These are phyloP conservation scores for Thelephora aurantiotincta DNA, from an alignment of 768 basidiomycete species.

Conservation along the genomic window DNA sequence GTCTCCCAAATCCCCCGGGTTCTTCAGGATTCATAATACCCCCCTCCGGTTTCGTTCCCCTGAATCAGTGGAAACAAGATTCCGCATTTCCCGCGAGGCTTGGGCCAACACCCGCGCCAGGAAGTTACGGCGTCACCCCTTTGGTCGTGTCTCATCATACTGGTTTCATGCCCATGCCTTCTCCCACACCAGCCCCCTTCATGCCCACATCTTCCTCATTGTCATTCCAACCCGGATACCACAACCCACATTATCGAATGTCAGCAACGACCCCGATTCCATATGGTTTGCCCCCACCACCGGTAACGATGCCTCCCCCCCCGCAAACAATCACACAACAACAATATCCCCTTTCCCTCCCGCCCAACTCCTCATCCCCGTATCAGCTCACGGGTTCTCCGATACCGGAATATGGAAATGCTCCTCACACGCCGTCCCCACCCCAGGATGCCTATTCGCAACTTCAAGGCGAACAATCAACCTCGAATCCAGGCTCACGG, in stretches of 20 bases:
- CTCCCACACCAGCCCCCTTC: constrained; percentile 22
- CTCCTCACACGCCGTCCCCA: constrained; percentile 3
- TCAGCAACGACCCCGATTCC: constrained; percentile 3
- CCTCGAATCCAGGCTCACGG: constrained; percentile 8
- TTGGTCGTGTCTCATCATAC: constrained; percentile 17
- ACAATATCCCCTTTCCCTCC: constrained; percentile 17
- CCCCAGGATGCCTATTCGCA: constrained; percentile 7
- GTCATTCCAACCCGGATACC: constrained; percentile 9
- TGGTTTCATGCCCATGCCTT: constrained; percentile 48
- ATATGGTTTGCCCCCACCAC: constrained; percentile 1
- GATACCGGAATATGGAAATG: constrained; percentile 20
- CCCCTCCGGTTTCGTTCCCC: neutral
- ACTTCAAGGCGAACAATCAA: constrained; percentile 1
- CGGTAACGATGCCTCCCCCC: constrained; percentile 14
- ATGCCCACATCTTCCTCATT: constrained; percentile 10
- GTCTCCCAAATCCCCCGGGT: neutral
- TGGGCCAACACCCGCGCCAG: neutral
- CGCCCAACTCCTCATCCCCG: constrained; percentile 12
- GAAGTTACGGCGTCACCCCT: neutral
- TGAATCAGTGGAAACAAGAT: neutral
- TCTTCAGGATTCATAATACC: neutral
- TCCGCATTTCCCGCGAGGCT: neutral
- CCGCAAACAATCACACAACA: constrained; percentile 23
- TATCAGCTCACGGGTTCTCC: constrained; percentile 20
- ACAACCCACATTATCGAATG: neutral